Percentiles rank a stretch among this genome's conserved stretches.
Evolutionary conservation across 225 moss, liverwort and hornwort genomes (phyloP).

Genomic region (Takakia lepidozioides): DNA sequence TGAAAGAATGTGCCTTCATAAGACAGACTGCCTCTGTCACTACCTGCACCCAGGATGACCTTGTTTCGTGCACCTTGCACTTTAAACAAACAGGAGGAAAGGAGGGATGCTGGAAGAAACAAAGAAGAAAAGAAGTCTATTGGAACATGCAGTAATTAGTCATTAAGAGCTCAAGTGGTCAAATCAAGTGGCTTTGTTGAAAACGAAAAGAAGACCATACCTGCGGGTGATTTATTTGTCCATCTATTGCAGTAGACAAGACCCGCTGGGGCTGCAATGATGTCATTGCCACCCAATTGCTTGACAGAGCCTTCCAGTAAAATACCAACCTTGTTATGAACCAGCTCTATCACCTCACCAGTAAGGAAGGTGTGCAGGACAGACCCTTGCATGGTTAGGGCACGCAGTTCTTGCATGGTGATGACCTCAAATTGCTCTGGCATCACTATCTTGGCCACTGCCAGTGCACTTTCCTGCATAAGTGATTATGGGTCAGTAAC

Average conservation of each 20-base stretch:
- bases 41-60: no score
- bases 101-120: no score
- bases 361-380: conserved; percentile 66
- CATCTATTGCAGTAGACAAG: conserved; percentile 14
- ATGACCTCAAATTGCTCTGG: conserved; percentile 58
- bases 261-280: conserved; percentile 72
- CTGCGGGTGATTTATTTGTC: conserved; percentile 1
- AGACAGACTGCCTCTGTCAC: conserved; percentile 40
- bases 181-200: no score
- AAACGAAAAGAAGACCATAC: conserved; percentile 10
- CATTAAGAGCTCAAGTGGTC: no score
- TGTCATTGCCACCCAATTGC: conserved; percentile 56
- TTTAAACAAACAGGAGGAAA: no score
- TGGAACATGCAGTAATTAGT: no score
- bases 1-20: conserved; percentile 44
- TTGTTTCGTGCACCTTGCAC: no score
- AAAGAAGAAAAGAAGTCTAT: no score
- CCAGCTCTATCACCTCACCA: conserved; percentile 77
- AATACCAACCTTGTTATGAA: conserved; percentile 48
- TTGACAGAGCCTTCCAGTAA: conserved; percentile 84
- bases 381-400: conserved; percentile 44
- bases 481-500: no score
- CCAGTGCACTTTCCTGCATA: conserved; percentile 76
- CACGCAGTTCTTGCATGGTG: conserved; percentile 73
- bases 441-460: conserved; percentile 62